These are phyloP conservation scores for Hippophae rhamnoides DNA, from an alignment of 306 rosid genomes.

Conservation along the genomic window DNA sequence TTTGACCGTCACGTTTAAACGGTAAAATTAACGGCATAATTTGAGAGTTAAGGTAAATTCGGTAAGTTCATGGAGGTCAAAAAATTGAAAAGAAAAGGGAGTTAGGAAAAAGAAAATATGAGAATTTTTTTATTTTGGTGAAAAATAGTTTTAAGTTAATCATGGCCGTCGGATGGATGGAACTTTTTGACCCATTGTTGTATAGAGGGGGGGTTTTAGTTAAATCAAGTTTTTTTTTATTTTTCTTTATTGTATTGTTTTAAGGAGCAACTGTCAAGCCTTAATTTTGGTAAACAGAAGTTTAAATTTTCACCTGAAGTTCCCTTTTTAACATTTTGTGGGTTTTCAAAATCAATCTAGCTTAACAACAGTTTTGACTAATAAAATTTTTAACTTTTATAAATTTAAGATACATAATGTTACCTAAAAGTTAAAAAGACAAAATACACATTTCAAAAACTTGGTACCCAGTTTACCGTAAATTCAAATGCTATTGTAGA, in stretches of 20 bases:
- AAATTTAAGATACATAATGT: too few relatives aligned
- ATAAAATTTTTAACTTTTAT: too few relatives aligned
- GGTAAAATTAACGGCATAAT: constrained; percentile 16
- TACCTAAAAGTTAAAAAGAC: too few relatives aligned
- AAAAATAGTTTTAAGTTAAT: constrained; percentile 5
- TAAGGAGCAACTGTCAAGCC: constrained; percentile 20
- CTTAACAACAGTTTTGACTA: background rate
- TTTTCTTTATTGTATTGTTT: constrained; percentile 1
- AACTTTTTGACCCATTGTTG: constrained; percentile 13
- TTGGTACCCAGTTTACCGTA: too few relatives aligned
- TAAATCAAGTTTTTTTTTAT: constrained; percentile 8
- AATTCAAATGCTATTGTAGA: too few relatives aligned
- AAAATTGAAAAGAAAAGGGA: background rate
- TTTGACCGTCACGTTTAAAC: background rate
- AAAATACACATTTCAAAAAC: too few relatives aligned
- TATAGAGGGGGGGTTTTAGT: constrained; percentile 14
- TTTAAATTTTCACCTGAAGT: constrained; percentile 3
- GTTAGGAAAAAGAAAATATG: constrained; percentile 10
- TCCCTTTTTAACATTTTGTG: constrained; percentile 1
- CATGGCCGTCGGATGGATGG: constrained; percentile 19
- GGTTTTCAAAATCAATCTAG: background rate
- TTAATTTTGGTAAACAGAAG: constrained; percentile 20
- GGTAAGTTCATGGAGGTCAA: background rate
- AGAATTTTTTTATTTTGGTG: constrained; percentile 28
- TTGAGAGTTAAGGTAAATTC: background rate